A percentile compares a stretch with the other conserved stretches of the same genome.
These are phyloP conservation scores for Mycena leptocephala DNA, from an alignment of 768 basidiomycete genomes.

Conservation along the genomic window DNA sequence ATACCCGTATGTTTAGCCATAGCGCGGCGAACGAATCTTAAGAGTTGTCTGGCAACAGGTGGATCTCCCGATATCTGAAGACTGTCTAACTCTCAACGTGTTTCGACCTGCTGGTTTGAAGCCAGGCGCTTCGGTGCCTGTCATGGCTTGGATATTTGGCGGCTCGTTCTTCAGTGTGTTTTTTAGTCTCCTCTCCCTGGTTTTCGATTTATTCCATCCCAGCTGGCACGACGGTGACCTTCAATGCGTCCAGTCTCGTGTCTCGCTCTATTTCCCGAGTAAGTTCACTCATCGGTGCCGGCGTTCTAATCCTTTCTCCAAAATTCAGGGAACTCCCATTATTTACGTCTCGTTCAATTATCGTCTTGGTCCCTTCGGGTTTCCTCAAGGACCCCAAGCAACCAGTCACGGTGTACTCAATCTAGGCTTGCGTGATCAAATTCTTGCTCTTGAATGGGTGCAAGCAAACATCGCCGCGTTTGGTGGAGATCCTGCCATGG, in stretches of 20 bases:
- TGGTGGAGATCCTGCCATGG: conserved; percentile 42
- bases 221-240: conserved; percentile 26
- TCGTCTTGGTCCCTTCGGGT: conserved; percentile 51
- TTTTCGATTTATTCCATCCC: neutral
- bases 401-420: conserved; percentile 40
- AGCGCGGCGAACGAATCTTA: neutral
- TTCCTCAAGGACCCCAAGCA: conserved; percentile 50
- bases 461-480: conserved; percentile 63
- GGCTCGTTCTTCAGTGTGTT: conserved; percentile 29
- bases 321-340: conserved; percentile 46
- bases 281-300: neutral
- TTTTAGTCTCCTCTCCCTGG: neutral
- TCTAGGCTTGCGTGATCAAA: conserved; percentile 48
- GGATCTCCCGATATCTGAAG: conserved; percentile 2
- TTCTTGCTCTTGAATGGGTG: conserved; percentile 53
- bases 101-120: conserved; percentile 52
- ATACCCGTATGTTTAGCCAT: neutral
- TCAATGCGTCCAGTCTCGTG: conserved; percentile 43
- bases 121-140: neutral
- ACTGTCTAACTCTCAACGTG: conserved; percentile 65
- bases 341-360: conserved; percentile 55
- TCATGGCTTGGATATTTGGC: conserved; percentile 27
- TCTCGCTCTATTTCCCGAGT: conserved; percentile 31
- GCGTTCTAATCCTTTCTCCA: neutral
- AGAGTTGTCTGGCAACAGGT: neutral